Evolutionary conservation across 306 rosid species (phyloP).

Genomic region (Malus asiatica): DNA sequence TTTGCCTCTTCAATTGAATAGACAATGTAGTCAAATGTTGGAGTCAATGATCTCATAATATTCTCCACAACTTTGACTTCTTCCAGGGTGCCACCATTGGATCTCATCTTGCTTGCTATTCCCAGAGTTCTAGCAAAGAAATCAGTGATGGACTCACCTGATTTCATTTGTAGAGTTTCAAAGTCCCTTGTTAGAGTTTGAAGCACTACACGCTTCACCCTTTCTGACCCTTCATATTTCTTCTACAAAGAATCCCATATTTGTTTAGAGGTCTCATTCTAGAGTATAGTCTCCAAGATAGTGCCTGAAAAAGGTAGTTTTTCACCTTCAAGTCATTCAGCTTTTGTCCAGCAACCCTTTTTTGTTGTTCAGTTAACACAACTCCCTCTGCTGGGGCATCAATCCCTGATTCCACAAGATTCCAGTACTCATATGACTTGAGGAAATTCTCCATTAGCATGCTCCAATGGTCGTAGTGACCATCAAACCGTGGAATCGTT

Average conservation of each 20-base stretch:
- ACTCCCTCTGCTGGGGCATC: too few relatives aligned
- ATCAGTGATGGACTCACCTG: neutral
- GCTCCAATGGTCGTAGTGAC: neutral
- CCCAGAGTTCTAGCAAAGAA: neutral
- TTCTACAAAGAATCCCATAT: neutral
- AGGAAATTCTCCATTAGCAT: neutral
- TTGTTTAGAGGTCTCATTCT: neutral
- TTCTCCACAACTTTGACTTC: neutral
- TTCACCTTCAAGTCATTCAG: neutral
- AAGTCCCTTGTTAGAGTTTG: neutral
- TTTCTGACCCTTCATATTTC: neutral
- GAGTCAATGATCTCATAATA: neutral
- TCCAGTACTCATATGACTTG: too few relatives aligned
- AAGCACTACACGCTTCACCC: neutral
- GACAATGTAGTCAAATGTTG: neutral
- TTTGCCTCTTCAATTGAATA: neutral
- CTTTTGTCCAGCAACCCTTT: neutral
- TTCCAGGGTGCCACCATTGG: neutral
- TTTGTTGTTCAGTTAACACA: too few relatives aligned
- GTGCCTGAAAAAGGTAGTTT: neutral
- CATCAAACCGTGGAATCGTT: neutral
- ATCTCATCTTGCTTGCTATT: neutral
- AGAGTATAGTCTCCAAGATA: neutral
- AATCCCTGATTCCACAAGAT: neutral
- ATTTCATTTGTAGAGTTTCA: constrained; percentile 5